phyloP scores from a whole-genome alignment of 257 asterid species.

The Asclepias syriaca region DNA sequence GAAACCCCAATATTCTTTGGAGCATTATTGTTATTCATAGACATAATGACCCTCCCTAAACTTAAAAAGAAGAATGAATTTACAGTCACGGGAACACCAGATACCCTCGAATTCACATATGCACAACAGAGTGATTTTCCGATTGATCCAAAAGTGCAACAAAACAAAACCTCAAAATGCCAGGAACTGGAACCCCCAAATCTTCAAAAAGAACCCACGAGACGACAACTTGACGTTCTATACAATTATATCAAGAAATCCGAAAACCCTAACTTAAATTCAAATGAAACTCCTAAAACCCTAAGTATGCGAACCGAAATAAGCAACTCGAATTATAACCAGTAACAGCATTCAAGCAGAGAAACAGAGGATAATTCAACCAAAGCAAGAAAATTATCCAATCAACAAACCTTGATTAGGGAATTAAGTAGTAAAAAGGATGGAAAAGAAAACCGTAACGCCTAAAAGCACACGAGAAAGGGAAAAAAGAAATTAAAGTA shows the following conservation, averaged over 20 bases:
- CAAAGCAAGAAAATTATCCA: background rate
- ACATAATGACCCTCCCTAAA: conserved; percentile 36
- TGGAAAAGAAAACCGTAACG: background rate
- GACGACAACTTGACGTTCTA: background rate
- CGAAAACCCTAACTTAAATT: background rate
- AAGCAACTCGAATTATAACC: background rate
- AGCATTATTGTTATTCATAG: conserved; percentile 70
- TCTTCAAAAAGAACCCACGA: background rate
- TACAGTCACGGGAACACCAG: background rate
- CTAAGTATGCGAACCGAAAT: background rate
- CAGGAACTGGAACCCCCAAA: background rate
- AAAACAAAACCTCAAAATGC: background rate
- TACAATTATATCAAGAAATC: background rate
- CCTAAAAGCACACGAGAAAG: background rate
- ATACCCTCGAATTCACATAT: background rate
- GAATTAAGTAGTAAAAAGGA: background rate
- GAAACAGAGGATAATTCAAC: background rate
- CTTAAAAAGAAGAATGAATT: background rate
- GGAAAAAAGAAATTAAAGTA: background rate
- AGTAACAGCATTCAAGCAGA: background rate
- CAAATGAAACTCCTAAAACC: conserved; percentile 8
- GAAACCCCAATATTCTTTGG: conserved; percentile 73
- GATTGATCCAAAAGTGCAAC: background rate
- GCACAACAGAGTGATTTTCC: background rate
- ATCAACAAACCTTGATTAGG: background rate